These are phyloP conservation scores for Forsythia viridissima DNA, from an alignment of 257 asterid genomes.

Conservation along the genomic window DNA sequence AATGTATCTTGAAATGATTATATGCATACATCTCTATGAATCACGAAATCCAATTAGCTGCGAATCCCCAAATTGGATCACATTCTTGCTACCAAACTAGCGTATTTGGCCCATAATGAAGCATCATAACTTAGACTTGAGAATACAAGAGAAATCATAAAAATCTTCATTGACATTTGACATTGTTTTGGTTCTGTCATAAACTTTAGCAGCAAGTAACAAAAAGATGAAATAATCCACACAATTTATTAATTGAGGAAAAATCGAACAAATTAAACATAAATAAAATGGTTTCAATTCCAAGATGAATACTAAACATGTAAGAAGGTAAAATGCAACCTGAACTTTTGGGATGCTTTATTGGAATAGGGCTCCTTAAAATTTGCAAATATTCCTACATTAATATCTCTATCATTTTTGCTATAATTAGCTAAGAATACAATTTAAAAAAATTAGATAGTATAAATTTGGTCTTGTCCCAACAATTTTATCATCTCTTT, in stretches of 20 bases:
- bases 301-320: not conserved
- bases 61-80: no score
- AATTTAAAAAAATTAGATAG: no score
- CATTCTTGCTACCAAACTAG: not conserved
- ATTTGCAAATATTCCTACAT: not conserved
- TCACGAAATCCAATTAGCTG: no score
- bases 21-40: no score
- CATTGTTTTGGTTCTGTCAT: slow-evolving; percentile 70
- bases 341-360: not conserved
- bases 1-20: not conserved
- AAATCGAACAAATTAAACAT: slow-evolving; percentile 8
- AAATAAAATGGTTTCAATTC: not conserved
- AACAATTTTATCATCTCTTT: not conserved
- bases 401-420: not conserved
- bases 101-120: slow-evolving; percentile 4
- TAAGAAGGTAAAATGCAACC: slow-evolving; percentile 4
- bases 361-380: slow-evolving; percentile 1
- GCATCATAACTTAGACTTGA: slow-evolving; percentile 73
- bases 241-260: slow-evolving; percentile 1
- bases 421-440: no score
- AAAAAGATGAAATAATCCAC: slow-evolving; percentile 13
- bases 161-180: slow-evolving; percentile 90
- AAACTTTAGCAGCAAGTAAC: slow-evolving; percentile 80
- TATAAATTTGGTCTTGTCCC: no score
- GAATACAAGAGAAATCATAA: slow-evolving; percentile 80